Percentiles rank a stretch among this genome's conserved stretches.
These are phyloP conservation scores for Lithospermum erythrorhizon DNA, from an alignment of 257 asterid genomes.

Conservation along the genomic window DNA sequence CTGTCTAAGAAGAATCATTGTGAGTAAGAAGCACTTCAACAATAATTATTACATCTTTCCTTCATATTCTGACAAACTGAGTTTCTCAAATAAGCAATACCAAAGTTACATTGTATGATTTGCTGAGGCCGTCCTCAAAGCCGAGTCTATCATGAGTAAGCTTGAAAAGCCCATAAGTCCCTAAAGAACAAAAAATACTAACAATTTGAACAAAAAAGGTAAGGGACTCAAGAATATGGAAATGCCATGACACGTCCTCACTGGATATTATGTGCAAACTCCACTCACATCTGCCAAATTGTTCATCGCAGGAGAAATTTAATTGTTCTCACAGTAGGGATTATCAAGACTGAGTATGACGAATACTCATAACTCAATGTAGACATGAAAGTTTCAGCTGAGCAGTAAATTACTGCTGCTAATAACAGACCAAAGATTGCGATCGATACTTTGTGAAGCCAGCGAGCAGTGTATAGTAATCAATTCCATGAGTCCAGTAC, in stretches of 20 bases:
- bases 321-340: not conserved
- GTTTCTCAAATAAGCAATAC: conserved; percentile 85
- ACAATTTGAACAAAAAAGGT: not conserved
- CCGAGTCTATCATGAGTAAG: conserved; percentile 55
- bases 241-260: not conserved
- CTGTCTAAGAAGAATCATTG: not conserved
- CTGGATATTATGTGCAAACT: not conserved
- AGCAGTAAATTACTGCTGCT: not conserved
- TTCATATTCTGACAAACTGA: conserved; percentile 81
- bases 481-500: conserved; percentile 87
- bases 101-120: conserved; percentile 95
- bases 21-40: not conserved
- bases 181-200: conserved; percentile 13
- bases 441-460: conserved; percentile 78
- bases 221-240: not conserved
- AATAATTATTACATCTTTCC: conserved; percentile 34
- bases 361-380: not conserved
- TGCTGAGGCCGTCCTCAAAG: conserved; percentile 79
- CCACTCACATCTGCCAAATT: no score
- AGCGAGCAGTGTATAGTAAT: conserved; percentile 80
- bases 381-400: not conserved
- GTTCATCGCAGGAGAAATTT: not conserved
- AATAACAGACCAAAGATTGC: not conserved
- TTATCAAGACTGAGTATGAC: not conserved
- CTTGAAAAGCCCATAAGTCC: conserved; percentile 62